phyloP scores from a whole-genome alignment of 768 basidiomycete species.

The Psilocybe subaeruginosa region DNA sequence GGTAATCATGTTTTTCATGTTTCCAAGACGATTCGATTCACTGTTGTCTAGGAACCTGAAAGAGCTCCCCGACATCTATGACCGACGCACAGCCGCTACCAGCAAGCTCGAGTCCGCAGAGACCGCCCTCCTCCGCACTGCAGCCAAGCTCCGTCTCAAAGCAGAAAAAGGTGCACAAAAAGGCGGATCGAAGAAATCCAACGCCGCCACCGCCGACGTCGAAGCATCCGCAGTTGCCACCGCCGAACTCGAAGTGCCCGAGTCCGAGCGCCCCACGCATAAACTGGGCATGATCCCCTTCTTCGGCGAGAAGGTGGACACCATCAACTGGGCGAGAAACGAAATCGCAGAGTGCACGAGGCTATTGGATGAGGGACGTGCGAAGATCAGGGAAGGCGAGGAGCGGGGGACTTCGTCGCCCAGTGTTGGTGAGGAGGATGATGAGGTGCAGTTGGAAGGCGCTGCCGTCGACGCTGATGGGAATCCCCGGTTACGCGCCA shows the following conservation, averaged over 20 bases:
- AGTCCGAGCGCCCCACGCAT: conserved; percentile 76
- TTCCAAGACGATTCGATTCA: not conserved
- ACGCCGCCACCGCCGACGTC: conserved; percentile 11
- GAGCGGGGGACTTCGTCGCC: conserved; percentile 20
- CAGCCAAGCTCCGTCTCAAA: conserved; percentile 68
- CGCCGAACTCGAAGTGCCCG: conserved; percentile 51
- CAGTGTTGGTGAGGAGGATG: conserved; percentile 11
- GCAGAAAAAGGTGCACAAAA: conserved; percentile 48
- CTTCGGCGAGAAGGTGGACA: conserved; percentile 87
- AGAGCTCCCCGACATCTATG: conserved; percentile 82
- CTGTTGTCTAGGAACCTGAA: conserved; percentile 65
- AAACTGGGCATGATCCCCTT: conserved; percentile 66
- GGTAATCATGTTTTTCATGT: conserved; percentile 41
- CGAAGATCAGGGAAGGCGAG: conserved; percentile 33
- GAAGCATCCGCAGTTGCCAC: conserved; percentile 14
- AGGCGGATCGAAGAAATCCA: conserved; percentile 38
- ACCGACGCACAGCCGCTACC: conserved; percentile 73
- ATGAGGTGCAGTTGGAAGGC: conserved; percentile 4
- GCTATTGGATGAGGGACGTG: conserved; percentile 55
- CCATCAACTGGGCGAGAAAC: conserved; percentile 85
- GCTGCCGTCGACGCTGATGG: conserved; percentile 20
- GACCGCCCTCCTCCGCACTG: conserved; percentile 74
- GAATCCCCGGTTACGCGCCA: conserved; percentile 12
- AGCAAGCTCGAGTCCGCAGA: conserved; percentile 87
- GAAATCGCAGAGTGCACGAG: conserved; percentile 66